Evolutionary conservation across 306 rosid species (phyloP).

Genomic region (Trifolium dubium): DNA sequence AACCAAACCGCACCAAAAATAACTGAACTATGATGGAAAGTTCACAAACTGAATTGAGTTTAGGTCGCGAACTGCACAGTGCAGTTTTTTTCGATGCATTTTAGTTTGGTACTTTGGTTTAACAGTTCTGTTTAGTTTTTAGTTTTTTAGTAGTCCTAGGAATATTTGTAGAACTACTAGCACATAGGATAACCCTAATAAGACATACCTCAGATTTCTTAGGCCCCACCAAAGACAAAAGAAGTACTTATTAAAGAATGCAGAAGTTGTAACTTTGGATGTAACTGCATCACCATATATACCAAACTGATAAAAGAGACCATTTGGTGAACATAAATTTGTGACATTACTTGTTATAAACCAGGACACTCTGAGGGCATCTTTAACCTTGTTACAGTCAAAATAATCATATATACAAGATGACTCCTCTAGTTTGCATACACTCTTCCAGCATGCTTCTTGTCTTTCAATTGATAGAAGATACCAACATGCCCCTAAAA

Average conservation of each 20-base stretch:
- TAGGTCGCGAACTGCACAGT: no score
- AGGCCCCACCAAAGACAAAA: constrained; percentile 65
- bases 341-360: constrained; percentile 62
- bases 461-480: constrained; percentile 81
- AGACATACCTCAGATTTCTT: constrained; percentile 72
- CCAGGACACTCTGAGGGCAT: constrained; percentile 62
- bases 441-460: constrained; percentile 90
- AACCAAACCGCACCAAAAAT: no score
- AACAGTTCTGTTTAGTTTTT: no score
- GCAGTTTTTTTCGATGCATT: no score
- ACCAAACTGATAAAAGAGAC: constrained; percentile 62
- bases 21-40: no score
- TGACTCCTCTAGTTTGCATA: constrained; percentile 51
- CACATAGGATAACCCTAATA: neutral
- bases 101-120: no score
- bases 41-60: no score
- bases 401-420: constrained; percentile 59
- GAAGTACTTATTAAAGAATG: constrained; percentile 76
- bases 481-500: constrained; percentile 94
- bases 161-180: no score
- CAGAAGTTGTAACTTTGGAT: constrained; percentile 59
- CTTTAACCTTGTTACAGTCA: constrained; percentile 56
- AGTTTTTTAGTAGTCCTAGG: no score
- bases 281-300: constrained; percentile 80
- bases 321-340: constrained; percentile 59